phyloP scores from a whole-genome alignment of 805 yeast genomes.

The Vanderwaltozyma polyspora region DNA sequence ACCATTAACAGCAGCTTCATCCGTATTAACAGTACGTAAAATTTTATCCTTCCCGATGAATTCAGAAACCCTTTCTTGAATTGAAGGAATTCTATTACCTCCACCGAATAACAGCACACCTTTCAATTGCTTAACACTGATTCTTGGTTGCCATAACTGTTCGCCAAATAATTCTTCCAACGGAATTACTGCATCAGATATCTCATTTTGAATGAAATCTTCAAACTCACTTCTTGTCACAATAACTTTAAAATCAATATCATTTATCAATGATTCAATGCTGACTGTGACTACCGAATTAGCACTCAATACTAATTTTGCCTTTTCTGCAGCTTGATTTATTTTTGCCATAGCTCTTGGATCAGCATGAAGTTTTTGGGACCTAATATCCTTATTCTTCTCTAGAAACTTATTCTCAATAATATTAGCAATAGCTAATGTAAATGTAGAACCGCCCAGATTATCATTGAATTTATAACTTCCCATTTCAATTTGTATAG shows the following conservation, averaged over 20 bases:
- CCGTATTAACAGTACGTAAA: conserved; percentile 84
- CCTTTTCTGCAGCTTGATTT: conserved; percentile 78
- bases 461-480: conserved; percentile 59
- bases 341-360: conserved; percentile 55
- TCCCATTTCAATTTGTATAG: conserved; percentile 46
- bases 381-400: conserved; percentile 30
- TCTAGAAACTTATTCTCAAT: conserved; percentile 49
- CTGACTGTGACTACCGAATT: conserved; percentile 69
- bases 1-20: conserved; percentile 88
- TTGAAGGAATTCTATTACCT: conserved; percentile 78
- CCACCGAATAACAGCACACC: conserved; percentile 86
- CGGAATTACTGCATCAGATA: conserved; percentile 39
- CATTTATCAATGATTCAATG: conserved; percentile 64
- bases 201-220: conserved; percentile 26
- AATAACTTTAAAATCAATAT: conserved; percentile 56
- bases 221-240: conserved; percentile 82
- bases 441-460: conserved; percentile 69
- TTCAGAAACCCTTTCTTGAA: conserved; percentile 48
- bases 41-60: conserved; percentile 43
- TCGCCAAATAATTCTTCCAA: conserved; percentile 38
- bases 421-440: conserved; percentile 50
- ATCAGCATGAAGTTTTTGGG: conserved; percentile 33
- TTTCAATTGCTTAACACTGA: conserved; percentile 31
- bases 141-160: conserved; percentile 20
- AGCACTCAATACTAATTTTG: conserved; percentile 78